Base-by-base conservation (phyloP, 23 red algal genomes). In the Pyropia haitanensis region DNA sequence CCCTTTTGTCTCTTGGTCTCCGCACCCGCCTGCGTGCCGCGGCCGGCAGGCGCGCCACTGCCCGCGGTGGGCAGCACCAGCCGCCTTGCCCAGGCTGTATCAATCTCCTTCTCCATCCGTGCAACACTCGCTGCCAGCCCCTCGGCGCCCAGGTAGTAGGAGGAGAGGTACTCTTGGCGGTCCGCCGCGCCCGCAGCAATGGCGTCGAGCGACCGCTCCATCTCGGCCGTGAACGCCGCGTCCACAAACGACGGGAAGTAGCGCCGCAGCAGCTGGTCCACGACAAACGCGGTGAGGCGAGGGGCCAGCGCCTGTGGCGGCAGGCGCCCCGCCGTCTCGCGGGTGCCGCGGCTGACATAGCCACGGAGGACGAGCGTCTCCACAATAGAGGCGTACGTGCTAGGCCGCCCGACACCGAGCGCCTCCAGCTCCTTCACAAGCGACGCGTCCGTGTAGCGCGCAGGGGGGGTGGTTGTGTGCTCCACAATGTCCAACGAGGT, bases 361-460 rank as follows among this genome's bases (percentile, higher is more conserved):
- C 75, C 77, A 24, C 93, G 58, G 51, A 67, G 67, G 2, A 90
- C 73, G 15, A 97, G 87, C 51, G 80, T 97, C 70, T 97, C 93
- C 64, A 97, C 80, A 53, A 90, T 90, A 67, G 71, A 60, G 17
- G 85, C 84, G 69, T 97, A 97, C 15, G 93, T 97, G 63, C 85
- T 90, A 30, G 93, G 93, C 19, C 93, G 77, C 12, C 93, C 93
- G 16, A 97, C 93, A 52, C 93, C 93, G 66, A 77, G 60, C 30
- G 76, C 60, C 56, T 97, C 93, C 61, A 97, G 54, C 39, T 83
- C 83, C 62, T 89, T 97, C 14, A 97, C 87, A 56, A 97, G 68
- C 7, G 85, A 79, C 17, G 93, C 93, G 57, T 97, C 93, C 44
- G 87, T 90, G 50, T 65, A 97, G 53, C 93, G 93, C 15, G 93